Evolutionary conservation across 2,329 filamentous ascomycete species (phyloP).

Genomic region (Cytospora schulzeri): DNA sequence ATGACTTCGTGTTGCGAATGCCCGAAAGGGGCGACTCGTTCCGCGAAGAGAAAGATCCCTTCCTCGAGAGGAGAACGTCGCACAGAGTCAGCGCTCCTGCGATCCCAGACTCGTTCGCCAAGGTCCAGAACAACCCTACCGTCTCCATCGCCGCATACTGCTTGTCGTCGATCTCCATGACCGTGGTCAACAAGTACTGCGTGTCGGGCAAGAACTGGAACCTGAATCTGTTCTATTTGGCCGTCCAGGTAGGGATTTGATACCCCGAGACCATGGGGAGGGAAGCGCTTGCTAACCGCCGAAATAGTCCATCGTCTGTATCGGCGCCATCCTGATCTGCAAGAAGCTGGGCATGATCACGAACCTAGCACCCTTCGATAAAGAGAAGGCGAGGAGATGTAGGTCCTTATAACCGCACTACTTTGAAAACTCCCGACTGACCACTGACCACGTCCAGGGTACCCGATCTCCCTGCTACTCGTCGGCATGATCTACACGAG

Average conservation of each 20-base stretch:
- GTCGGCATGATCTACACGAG: conserved; percentile 99
- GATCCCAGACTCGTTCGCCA: conserved; percentile 44
- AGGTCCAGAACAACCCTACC: conserved; percentile 73
- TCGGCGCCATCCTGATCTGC: conserved; percentile 78
- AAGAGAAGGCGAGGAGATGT: conserved; percentile 92
- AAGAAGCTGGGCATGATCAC: conserved; percentile 82
- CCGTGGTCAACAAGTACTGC: conserved; percentile 99
- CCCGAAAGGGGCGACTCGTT: conserved; percentile 59
- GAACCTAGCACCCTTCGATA: conserved; percentile 79
- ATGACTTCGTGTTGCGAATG: conserved; percentile 74
- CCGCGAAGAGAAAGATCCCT: conserved; percentile 55
- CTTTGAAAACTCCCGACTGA: conserved; percentile 14
- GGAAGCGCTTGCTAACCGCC: conserved; percentile 26
- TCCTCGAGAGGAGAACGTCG: conserved; percentile 48
- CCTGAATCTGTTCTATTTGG: conserved; percentile 92
- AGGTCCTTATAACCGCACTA: conserved; percentile 39
- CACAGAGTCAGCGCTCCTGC: conserved; percentile 38
- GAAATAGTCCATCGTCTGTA: conserved; percentile 81
- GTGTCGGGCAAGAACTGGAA: conserved; percentile 91
- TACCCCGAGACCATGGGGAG: not conserved
- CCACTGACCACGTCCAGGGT: conserved; percentile 61
- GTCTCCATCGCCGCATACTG: conserved; percentile 90
- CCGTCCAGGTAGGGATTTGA: conserved; percentile 74
- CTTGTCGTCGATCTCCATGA: conserved; percentile 97
- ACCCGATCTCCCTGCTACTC: conserved; percentile 91